Evolutionary conservation across 2,329 filamentous ascomycete genomes (phyloP).

Genomic region (Cladosporium cucumerinum): DNA sequence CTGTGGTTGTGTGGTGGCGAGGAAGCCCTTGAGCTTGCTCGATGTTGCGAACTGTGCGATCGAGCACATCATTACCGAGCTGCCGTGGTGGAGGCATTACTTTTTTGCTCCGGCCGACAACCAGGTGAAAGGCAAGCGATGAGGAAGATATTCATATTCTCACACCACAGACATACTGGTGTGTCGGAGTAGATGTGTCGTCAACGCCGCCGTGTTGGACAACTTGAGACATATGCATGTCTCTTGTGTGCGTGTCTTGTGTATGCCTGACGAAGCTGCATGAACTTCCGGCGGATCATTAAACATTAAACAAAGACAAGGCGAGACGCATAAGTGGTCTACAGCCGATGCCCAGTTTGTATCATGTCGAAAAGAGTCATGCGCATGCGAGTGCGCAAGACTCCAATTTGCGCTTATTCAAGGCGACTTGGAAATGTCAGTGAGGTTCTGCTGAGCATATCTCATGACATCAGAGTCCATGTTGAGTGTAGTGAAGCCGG

Average conservation of each 20-base stretch:
- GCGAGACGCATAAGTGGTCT: conserved; percentile 7
- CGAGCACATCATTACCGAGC: not conserved
- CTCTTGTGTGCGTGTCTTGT: not conserved
- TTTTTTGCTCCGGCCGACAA: not conserved
- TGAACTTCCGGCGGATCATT: not conserved
- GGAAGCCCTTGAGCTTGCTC: not conserved
- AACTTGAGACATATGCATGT: conserved; percentile 9
- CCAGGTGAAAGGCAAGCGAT: not conserved
- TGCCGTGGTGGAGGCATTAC: not conserved
- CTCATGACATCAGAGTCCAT: conserved; percentile 31
- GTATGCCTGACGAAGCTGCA: conserved; percentile 1
- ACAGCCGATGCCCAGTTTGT: conserved; percentile 5
- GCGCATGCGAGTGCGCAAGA: not conserved
- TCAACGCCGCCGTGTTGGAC: not conserved
- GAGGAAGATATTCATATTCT: not conserved
- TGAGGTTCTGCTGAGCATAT: conserved; percentile 26
- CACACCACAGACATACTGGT: not conserved
- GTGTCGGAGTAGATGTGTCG: not conserved
- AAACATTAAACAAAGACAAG: conserved; percentile 9
- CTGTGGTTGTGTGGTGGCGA: not conserved
- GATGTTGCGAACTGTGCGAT: conserved; percentile 10
- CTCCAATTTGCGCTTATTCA: not conserved
- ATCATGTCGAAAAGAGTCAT: not conserved
- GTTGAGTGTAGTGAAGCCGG: conserved; percentile 32
- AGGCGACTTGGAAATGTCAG: conserved; percentile 2